Evolutionary conservation across 306 rosid genomes (phyloP), one percentile per base, ranked within the genome.

Genomic region (Gleditsia sinensis): DNA sequence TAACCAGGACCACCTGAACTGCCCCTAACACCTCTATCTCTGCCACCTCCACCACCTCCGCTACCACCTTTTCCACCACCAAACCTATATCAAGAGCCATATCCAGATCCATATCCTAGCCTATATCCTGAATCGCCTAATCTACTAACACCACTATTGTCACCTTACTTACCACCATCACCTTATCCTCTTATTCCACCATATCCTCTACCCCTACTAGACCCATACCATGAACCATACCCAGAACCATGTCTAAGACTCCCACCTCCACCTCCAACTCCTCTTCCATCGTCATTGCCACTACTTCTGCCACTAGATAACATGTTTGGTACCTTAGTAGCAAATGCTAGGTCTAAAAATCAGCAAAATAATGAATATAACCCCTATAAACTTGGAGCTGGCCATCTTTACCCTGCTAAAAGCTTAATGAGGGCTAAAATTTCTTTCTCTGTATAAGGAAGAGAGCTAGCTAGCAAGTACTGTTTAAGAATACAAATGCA

Each of bases 311-410:
- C 11, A 11, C 27, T 27, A 0, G 40, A 40, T 2, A 64, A 0
- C 0, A 20, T 27, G 3, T 39, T 23, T 2, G 70, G 20, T 1
- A 64, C 13, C 51, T 91, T 82, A 25, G 85, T 84, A 6, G 89
- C 86, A 19, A 79, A 36, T 42, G 91, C 60, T 3, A 84, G 51
- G 67, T 89, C 88, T 30, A 77, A 59, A n/a, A 71, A 83, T 50
- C 17, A 89, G 77, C 79, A 89, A 81, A 62, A 71, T 71, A 83
- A 86, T 57, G 49, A 89, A 61, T 45, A 74, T 77, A 36, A 32
- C 69, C 24, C 81, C 88, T 20, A 83, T 65, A 70, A 73, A 65
- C 80, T 75, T 84, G 36, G 70, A 20, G 51, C 63, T 78, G 54
- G 79, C 82, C 93, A 88, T 34, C 24, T 25, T 37, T 14, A 69